Conservation (phyloP, 2,329 filamentous ascomycete species). For the Beauveria sp. region DNA sequence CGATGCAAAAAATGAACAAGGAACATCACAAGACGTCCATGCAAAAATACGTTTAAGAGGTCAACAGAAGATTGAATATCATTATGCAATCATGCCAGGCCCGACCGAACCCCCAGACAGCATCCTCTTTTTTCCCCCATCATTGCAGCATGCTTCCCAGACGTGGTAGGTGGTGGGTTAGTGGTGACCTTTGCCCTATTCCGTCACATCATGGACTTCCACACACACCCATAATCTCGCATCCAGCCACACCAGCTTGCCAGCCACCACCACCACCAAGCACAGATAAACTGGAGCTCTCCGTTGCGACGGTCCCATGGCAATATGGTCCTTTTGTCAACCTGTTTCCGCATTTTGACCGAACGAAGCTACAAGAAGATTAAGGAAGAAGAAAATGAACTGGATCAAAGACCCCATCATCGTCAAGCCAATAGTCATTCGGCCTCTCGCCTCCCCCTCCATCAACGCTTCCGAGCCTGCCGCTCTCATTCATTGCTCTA, state of each 20-base stretch:
- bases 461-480: neutral
- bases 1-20: neutral
- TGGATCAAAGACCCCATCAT: neutral
- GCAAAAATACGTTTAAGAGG: neutral
- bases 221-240: neutral
- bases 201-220: neutral
- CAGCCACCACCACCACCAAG: neutral
- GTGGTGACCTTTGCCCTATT: neutral
- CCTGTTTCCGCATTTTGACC: neutral
- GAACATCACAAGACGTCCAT: neutral
- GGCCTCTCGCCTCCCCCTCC: neutral
- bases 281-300: neutral
- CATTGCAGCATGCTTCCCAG: too few relatives aligned
- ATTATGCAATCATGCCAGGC: neutral
- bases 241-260: neutral
- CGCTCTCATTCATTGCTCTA: neutral
- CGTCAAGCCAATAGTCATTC: neutral
- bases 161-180: neutral
- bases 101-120: neutral
- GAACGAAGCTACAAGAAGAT: neutral
- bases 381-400: neutral
- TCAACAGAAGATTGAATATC: neutral
- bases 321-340: conserved; percentile 2
- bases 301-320: neutral
- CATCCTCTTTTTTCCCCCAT: too few relatives aligned